These are phyloP conservation scores for Urochloa ruziziensis DNA, from an alignment of 176 grass and related monocot species.

Conservation along the genomic window DNA sequence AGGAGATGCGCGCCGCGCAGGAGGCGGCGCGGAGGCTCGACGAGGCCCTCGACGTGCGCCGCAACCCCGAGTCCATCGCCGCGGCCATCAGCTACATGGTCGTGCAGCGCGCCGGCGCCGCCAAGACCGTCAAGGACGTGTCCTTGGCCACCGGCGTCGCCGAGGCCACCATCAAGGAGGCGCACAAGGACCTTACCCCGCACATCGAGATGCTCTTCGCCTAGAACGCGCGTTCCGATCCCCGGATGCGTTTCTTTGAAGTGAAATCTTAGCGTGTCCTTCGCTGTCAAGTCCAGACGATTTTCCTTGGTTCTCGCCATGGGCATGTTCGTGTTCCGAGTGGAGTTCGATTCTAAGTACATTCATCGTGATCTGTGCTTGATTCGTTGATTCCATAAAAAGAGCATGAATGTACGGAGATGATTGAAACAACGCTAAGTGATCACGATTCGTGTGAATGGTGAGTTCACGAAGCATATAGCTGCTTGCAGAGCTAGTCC, in stretches of 20 bases:
- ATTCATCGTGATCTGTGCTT: background rate
- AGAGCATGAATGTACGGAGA: background rate
- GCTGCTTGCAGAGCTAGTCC: too few species aligned
- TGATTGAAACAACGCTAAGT: background rate
- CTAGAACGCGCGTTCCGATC: background rate
- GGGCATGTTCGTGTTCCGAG: background rate
- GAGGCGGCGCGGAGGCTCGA: constrained; percentile 35
- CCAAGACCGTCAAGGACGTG: constrained; percentile 34
- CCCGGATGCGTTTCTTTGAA: background rate
- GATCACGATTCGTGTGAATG: background rate
- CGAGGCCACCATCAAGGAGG: constrained; percentile 48
- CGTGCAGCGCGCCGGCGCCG: constrained; percentile 15
- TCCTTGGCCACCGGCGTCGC: constrained; percentile 44
- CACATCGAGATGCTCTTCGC: constrained; percentile 34
- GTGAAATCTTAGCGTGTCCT: background rate
- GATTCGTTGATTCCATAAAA: background rate
- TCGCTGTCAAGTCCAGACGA: background rate
- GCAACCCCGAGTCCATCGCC: constrained; percentile 50
- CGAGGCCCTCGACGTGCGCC: constrained; percentile 38
- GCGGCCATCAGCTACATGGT: constrained; percentile 56
- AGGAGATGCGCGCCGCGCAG: constrained; percentile 36
- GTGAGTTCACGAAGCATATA: too few species aligned
- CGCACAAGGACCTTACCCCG: constrained; percentile 42
- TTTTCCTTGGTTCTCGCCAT: background rate
- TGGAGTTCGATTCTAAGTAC: background rate